Evolutionary conservation across 192 early-diverging fungal genomes (phyloP), one percentile per base, ranked within the genome.

Genomic region (Coemansia sp.): DNA sequence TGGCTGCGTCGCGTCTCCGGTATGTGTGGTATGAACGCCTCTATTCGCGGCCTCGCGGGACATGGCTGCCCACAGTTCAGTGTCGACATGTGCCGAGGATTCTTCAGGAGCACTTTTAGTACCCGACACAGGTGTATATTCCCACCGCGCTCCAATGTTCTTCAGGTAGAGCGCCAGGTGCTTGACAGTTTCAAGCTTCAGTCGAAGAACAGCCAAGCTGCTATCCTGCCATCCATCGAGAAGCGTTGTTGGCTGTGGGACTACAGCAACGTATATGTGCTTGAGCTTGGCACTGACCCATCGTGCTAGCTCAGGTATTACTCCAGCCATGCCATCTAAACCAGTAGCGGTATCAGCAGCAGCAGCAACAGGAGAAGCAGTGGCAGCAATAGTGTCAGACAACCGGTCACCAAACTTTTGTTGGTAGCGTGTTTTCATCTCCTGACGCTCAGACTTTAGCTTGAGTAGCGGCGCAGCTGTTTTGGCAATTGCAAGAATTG

Each of bases 131-230:
- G 75, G 69, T n/a, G 52, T 37, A 24, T 65, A 62, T 22, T 78
- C 75, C 75, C 75, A 78, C 17, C 58, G 62, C 10, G 69, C 58
- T 24, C 62, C 44, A 44, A 71, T 30, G 12, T 59, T 61, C 48
- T 71, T 78, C 9, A 71, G 38, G 37, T 78, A 78, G 47, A 78
- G n/a, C 12, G 65, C 75, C 48, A 78, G 42, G n/a, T 78, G 75
- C 55, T 78, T 78, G 18, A 61, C 59, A 0, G 57, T 41, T 25
- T 78, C 75, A 9, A 78, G 75, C 41, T 71, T 78, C 19, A 78
- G 61, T 12, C 75, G 58, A 33, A 78, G 49, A 7, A 78, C 69
- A 23, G 75, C 65, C 17, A 78, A 38, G 34, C 75, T 78, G 57
- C 65, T 57, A 18, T 71, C 61, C 9, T 78, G 64, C 75, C 75